phyloP scores from a whole-genome alignment of 2,329 filamentous ascomycete genomes.

The Mollisia scopiformis region DNA sequence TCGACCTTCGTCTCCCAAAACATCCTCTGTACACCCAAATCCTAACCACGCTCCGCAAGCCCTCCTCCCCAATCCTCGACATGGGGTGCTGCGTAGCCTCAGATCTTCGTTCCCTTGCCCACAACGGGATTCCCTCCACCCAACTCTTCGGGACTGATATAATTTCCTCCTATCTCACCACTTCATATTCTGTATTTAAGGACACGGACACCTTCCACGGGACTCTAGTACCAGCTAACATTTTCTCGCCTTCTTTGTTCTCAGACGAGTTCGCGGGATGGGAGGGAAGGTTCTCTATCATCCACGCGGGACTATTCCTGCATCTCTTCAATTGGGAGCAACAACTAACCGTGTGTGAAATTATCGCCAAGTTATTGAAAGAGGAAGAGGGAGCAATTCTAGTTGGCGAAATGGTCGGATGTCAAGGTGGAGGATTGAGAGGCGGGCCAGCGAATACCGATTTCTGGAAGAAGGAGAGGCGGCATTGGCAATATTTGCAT shows the following conservation, averaged over 20 bases:
- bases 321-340: conserved; percentile 20
- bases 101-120: conserved; percentile 41
- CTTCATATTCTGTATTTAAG: conserved; percentile 42
- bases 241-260: conserved; percentile 38
- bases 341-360: conserved; percentile 9
- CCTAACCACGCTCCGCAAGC: conserved; percentile 10
- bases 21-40: conserved; percentile 18
- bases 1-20: conserved; percentile 13
- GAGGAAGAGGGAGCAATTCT: conserved; percentile 16
- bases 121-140: conserved; percentile 38
- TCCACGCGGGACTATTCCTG: conserved; percentile 23
- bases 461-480: conserved; percentile 6
- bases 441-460: neutral
- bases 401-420: conserved; percentile 17
- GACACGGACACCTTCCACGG: conserved; percentile 37
- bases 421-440: conserved; percentile 4
- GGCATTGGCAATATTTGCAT: conserved; percentile 12
- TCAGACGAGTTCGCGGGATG: conserved; percentile 37
- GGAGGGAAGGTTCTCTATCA: conserved; percentile 22
- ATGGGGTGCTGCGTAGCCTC: conserved; percentile 44
- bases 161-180: conserved; percentile 37
- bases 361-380: conserved; percentile 17
- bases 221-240: conserved; percentile 37
- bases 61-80: conserved; percentile 36
- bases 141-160: conserved; percentile 39